These are phyloP conservation scores for Xylariaceae sp. DNA, from an alignment of 2,329 filamentous ascomycete genomes.

Conservation along the genomic window DNA sequence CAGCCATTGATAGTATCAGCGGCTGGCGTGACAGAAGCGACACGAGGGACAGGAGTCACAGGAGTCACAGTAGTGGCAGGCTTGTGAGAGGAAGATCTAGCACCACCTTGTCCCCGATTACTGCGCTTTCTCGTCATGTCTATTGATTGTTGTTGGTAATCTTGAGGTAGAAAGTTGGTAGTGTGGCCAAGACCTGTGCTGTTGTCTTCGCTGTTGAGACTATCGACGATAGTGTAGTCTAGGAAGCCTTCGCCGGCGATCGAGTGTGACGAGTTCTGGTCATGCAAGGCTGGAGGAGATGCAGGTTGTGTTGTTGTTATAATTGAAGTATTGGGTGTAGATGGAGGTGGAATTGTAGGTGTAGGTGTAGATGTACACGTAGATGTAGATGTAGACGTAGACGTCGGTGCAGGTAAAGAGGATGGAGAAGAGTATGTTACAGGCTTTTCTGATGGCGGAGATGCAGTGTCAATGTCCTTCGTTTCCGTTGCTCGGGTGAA, in stretches of 20 bases:
- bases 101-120: conserved; percentile 38
- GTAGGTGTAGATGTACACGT: neutral
- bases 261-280: conserved; percentile 16
- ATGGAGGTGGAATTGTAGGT: neutral
- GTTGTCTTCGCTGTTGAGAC: neutral
- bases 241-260: conserved; percentile 4
- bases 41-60: conserved; percentile 14
- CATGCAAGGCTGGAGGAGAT: conserved; percentile 6
- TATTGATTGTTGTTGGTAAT: conserved; percentile 28
- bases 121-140: conserved; percentile 40
- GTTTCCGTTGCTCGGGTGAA: conserved; percentile 27
- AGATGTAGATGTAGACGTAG: conserved; percentile 2
- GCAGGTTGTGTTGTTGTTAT: conserved; percentile 7
- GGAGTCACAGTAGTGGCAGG: conserved; percentile 4
- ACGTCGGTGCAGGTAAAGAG: conserved; percentile 3
- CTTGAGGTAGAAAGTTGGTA: conserved; percentile 19
- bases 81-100: conserved; percentile 27
- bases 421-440: conserved; percentile 11
- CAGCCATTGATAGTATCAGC: conserved; percentile 18
- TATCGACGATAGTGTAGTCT: conserved; percentile 1
- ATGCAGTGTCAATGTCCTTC: conserved; percentile 7
- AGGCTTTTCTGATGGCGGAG: conserved; percentile 15
- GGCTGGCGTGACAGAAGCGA: conserved; percentile 14
- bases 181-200: conserved; percentile 27
- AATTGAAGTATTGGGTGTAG: neutral